phyloP scores from a whole-genome alignment of 2,329 filamentous ascomycete genomes.

The Talaromyces sp. region DNA sequence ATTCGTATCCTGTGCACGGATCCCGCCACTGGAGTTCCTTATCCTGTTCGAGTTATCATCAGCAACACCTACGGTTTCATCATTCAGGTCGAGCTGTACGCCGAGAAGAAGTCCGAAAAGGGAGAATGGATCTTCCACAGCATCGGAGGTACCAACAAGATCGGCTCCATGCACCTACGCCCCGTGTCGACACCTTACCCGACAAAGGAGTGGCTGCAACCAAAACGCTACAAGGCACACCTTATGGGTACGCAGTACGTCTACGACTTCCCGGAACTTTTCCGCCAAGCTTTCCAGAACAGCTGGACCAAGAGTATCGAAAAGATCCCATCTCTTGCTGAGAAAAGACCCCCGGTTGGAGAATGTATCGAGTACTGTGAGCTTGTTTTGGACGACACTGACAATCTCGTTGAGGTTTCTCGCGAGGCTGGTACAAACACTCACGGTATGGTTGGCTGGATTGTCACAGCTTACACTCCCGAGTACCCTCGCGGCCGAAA shows the following conservation, averaged over 20 bases:
- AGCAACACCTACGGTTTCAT: conserved; percentile 98
- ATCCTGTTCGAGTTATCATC: conserved; percentile 91
- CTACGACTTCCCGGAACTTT: conserved; percentile 98
- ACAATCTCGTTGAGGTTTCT: conserved; percentile 86
- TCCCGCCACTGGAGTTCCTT: conserved; percentile 72
- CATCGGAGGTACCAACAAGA: conserved; percentile 90
- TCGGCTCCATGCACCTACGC: conserved; percentile 90
- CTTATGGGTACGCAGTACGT: conserved; percentile 99
- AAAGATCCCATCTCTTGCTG: conserved; percentile 66
- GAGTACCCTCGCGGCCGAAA: conserved; percentile 90
- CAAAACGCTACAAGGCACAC: conserved; percentile 98
- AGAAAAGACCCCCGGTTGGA: conserved; percentile 76
- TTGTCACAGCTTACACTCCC: conserved; percentile 88
- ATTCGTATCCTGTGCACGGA: conserved; percentile 98
- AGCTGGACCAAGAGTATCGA: conserved; percentile 75
- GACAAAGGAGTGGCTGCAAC: conserved; percentile 97
- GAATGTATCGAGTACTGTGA: conserved; percentile 94
- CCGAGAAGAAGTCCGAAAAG: conserved; percentile 96
- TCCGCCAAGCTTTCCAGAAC: conserved; percentile 96
- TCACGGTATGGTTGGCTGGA: conserved; percentile 98
- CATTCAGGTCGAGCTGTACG: conserved; percentile 95
- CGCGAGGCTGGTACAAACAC: conserved; percentile 93
- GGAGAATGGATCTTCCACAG: conserved; percentile 98
- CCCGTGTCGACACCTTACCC: conserved; percentile 89
- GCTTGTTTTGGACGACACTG: conserved; percentile 88